Base-by-base conservation (phyloP, 495 filamentous ascomycete genomes). In the Neurospora sp. region DNA sequence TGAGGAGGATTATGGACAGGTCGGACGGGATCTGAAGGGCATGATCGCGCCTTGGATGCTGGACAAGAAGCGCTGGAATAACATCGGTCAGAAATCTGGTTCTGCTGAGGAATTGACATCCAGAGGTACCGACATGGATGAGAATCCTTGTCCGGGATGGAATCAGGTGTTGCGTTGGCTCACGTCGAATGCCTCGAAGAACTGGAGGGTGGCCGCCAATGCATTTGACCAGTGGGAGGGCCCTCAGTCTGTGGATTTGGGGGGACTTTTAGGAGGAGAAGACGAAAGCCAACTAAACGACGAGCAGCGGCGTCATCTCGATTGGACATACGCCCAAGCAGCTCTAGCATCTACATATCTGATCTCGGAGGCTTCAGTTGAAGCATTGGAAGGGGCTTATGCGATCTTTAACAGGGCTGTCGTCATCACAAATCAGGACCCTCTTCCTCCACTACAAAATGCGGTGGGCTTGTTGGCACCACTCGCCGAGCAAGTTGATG, bases 1-100 rank as follows among this genome's bases (percentile, higher is more conserved):
- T 10, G 77, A 83, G 23, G 84, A 83, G 62, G 77, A 84, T 31
- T 77, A 86, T 18, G 80, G 78, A 18, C 81, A 79, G n/a, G 81
- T 92, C 73, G 89, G 88, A 18, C 88, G 90, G 75, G 94, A 97
- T 76, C 73, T 97, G 72, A 88, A 89, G 69, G 91, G 92, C 4
- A 76, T 97, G 10, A 85, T 96, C 74, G 92, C 91, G 0, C 92
- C 94, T 16, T 97, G 94, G 94, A 86, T 95, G 70, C 91, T 91
- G 78, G 92, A 91, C 42, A 87, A 89, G 72, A 88, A 79, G 70
- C 86, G 88, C 70, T 89, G 90, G 78, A 90, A 75, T 74, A 69
- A 78, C 38, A 70, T 72, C 70, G 73, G 77, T 37, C 75, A 77
- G 38, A 62, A 71, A 12, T 37, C 69, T 35, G 66, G 41, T 8